phyloP scores from a whole-genome alignment of 176 grass and related monocot genomes.

The Musa acuminata region DNA sequence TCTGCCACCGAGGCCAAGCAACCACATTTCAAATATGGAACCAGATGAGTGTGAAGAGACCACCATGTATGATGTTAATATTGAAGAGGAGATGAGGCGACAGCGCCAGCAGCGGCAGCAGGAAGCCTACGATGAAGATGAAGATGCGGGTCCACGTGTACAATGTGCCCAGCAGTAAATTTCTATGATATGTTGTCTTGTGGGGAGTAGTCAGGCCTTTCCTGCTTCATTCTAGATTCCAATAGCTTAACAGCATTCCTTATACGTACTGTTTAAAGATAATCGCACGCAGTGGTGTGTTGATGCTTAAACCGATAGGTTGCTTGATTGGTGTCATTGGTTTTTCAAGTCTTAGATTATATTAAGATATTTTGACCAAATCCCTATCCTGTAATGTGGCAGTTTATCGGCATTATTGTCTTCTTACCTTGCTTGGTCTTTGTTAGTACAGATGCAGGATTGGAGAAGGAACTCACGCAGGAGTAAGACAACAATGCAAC shows the following conservation, averaged over 20 bases:
- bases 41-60: conserved; percentile 79
- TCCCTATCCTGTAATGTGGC: too few species aligned
- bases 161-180: conserved; percentile 89
- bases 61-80: conserved; percentile 68
- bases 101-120: conserved; percentile 52
- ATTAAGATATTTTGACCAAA: too few species aligned
- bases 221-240: neutral
- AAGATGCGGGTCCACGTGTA: conserved; percentile 49
- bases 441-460: too few species aligned
- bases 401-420: too few species aligned
- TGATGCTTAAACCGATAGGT: neutral
- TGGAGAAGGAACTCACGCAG: too few species aligned
- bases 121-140: conserved; percentile 76
- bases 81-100: conserved; percentile 85
- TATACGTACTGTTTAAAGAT: neutral
- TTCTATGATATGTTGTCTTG: too few species aligned
- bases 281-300: neutral
- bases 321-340: too few species aligned
- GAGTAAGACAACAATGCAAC: too few species aligned
- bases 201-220: neutral
- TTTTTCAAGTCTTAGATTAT: too few species aligned
- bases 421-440: too few species aligned
- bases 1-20: conserved; percentile 36
- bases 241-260: neutral
- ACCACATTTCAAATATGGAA: conserved; percentile 43